Evolutionary conservation across 2,329 filamentous ascomycete genomes (phyloP), one percentile per base, ranked within the genome.

Genomic region (Dryadomyces quercivorus): DNA sequence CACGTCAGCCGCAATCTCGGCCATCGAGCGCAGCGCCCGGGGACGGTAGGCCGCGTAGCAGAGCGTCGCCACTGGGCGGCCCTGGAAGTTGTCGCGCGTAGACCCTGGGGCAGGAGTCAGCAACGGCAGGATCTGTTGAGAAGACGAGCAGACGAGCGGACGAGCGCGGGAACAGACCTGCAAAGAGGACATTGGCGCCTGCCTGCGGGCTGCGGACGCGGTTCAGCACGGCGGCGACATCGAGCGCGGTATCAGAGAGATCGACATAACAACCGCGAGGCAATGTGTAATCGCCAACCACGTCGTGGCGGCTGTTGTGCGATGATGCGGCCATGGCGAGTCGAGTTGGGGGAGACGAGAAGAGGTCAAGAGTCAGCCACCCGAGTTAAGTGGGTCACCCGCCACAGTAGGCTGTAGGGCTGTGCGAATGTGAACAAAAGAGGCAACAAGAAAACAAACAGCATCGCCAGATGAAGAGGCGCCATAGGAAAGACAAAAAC

Each of bases 161-260:
- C n/a, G n/a, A n/a, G n/a, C n/a, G n/a, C n/a, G n/a, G n/a, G n/a
- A n/a, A n/a, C n/a, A n/a, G n/a, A 82, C 86, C 86, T 56, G 84
- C 82, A 65, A 91, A 91, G 38, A 90, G 63, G 10, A 91, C 85
- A 50, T 89, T 85, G 13, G 86, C 86, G 6, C 86, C 86, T 12
- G 86, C 86, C 62, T 82, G 77, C 20, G 85, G 82, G 61, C 80
- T 87, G 59, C 85, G 82, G 21, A 93, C 86, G 49, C 74, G 76
- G 60, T 82, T 72, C 67, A 89, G 84, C 34, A 79, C 71, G 5
- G 72, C 62, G 20, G 75, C 71, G 20, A 76, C 69, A 63, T 83
- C 74, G 56, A 93, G 77, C 45, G 72, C 66, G 40, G 78, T 69
- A 57, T 81, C 71, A 3, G 86, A 90, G 9, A 94, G 74, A 51